Conservation (phyloP, 2,329 filamentous ascomycete genomes). For the Arthrinium phaeospermum region DNA sequence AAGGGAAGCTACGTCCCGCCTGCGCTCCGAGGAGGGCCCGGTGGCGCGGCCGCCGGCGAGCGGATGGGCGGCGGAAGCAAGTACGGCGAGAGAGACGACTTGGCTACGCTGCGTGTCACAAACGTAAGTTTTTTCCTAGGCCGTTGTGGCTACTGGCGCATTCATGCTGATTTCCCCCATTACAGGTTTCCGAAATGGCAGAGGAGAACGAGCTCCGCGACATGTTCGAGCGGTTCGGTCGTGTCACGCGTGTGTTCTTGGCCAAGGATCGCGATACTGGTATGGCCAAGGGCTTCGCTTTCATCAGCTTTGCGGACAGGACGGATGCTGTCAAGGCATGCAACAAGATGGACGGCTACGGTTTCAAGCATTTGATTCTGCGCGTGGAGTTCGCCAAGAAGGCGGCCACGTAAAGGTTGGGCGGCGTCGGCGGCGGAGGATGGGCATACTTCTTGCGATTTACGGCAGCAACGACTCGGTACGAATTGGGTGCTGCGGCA, state of each 20-base stretch:
- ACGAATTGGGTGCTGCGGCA: not conserved
- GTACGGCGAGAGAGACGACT: conserved; percentile 90
- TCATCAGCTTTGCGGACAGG: conserved; percentile 95
- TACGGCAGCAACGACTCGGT: not conserved
- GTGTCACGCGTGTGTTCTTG: conserved; percentile 95
- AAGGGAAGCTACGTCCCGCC: conserved; percentile 92
- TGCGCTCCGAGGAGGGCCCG: conserved; percentile 77
- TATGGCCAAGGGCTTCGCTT: conserved; percentile 96
- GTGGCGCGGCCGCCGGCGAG: conserved; percentile 66
- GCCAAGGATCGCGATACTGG: conserved; percentile 98
- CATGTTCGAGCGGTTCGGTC: conserved; percentile 97
- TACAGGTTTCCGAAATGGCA: conserved; percentile 91
- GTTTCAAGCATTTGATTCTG: conserved; percentile 86
- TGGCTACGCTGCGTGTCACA: conserved; percentile 95
- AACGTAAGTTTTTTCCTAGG: conserved; percentile 69
- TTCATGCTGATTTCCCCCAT: not conserved
- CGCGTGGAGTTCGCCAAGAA: conserved; percentile 89
- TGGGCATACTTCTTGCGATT: not conserved
- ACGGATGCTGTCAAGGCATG: conserved; percentile 89
- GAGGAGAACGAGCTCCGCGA: conserved; percentile 95
- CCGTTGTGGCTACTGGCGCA: not conserved
- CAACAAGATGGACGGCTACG: conserved; percentile 96
- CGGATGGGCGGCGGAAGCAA: conserved; percentile 83
- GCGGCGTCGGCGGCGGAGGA: not conserved
- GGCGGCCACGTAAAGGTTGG: conserved; percentile 42